Base-by-base conservation (phyloP, 2,329 filamentous ascomycete species). In the Arthrobotrys entomopaga region DNA sequence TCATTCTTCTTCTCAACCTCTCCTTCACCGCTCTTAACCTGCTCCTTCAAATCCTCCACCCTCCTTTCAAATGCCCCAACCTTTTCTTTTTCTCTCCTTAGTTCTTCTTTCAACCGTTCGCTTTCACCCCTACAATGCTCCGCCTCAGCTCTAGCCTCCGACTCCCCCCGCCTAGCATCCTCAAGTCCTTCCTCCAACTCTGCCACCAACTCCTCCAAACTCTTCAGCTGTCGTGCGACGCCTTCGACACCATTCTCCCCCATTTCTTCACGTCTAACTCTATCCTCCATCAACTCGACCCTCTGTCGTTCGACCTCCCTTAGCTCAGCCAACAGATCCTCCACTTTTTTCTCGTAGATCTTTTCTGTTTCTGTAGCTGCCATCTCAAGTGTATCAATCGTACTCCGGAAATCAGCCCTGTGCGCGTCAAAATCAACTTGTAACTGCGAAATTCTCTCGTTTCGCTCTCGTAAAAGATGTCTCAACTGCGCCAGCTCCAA, bases 111-210 rank as follows among this genome's bases (percentile, higher is more conserved):
- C 10, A 93, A 94, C 76, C 95, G 86, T 82, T 99, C 95, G 0
- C 98, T 94, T 81, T 99, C 95, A 1, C 95, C 95, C 26, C 95
- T 87, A 40, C 99, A 83, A 80, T 98, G 98, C 81, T 99, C 95
- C 2, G 97, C 94, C 81, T 99, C 95, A 0, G 93, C 94, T 70
- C 95, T 88, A 29, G 95, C 95, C 83, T 99, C 95, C 8, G 94
- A 94, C 82, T 99, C 95, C 5, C 95, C 95, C 65, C 95, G 87
- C 64, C 95, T 87, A 54, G 95, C 93, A 82, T 99, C 95, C 82
- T 99, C 95, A 0, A 99, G 85, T 0, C 95, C 95, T 81, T 99
- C 95, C 81, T 99, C 95, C 0, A 99, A 87, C 81, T 99, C 95
- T 78, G 96, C 94, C 1, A 99, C 95, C 38, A 98, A 86, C 81